Percentiles rank a stretch among this genome's conserved stretches.
Evolutionary conservation across 768 basidiomycete genomes (phyloP).

Genomic region (Kwoniella mangroviensis): DNA sequence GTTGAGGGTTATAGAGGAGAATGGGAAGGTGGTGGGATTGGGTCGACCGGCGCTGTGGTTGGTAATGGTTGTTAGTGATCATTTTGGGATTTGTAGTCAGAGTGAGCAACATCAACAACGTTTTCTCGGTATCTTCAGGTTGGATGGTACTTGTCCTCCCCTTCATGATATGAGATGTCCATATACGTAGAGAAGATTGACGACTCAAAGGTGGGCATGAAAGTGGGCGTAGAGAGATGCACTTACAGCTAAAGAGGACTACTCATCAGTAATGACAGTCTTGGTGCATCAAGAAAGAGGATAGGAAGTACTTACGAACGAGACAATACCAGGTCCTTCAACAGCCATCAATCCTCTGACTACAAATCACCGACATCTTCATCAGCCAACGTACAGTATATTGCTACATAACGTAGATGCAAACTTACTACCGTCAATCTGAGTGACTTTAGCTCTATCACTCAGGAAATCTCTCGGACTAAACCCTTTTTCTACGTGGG

Average conservation of each 20-base stretch:
- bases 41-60: conserved; percentile 75
- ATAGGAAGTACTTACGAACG: conserved; percentile 47
- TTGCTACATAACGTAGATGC: background rate
- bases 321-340: conserved; percentile 70
- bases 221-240: background rate
- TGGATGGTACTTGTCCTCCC: no score
- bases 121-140: no score
- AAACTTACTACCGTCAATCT: conserved; percentile 46
- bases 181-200: no score
- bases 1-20: conserved; percentile 71
- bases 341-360: conserved; percentile 73
- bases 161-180: no score
- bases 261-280: background rate
- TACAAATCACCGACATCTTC: conserved; percentile 33
- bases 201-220: background rate
- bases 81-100: background rate
- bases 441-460: conserved; percentile 27
- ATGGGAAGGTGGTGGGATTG: conserved; percentile 86
- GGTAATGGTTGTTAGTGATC: background rate
- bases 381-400: conserved; percentile 12
- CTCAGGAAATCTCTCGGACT: conserved; percentile 32
- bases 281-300: conserved; percentile 51
- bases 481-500: conserved; percentile 1
- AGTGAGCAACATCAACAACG: no score
- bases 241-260: conserved; percentile 20